Percentiles rank a stretch among this genome's conserved stretches.
phyloP scores from a whole-genome alignment of 768 basidiomycete genomes.

The Agaricus subrufescens region DNA sequence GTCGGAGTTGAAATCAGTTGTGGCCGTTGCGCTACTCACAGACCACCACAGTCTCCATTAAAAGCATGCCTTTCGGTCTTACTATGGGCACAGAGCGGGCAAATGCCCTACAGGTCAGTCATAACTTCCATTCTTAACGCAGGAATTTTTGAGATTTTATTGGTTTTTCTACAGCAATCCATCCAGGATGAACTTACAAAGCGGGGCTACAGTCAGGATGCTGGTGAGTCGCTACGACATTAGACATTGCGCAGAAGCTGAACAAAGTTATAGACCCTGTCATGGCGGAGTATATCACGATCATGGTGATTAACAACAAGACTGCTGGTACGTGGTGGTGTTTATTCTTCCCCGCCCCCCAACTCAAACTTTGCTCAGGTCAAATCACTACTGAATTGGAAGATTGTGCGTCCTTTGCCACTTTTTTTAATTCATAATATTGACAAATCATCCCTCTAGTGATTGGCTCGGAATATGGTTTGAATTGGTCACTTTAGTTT shows the following conservation, averaged over 20 bases:
- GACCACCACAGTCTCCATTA: slow-evolving; percentile 20
- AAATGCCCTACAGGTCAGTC: slow-evolving; percentile 57
- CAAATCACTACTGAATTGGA: slow-evolving; percentile 88
- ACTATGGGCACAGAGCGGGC: slow-evolving; percentile 80
- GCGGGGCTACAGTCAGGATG: slow-evolving; percentile 69
- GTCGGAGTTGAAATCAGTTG: slow-evolving; percentile 13
- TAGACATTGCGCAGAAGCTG: slow-evolving; percentile 12
- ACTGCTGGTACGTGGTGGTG: slow-evolving; percentile 49
- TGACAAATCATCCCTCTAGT: slow-evolving; percentile 12
- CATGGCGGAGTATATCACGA: slow-evolving; percentile 93
- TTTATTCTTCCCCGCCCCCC: slow-evolving; percentile 11
- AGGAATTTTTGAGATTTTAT: slow-evolving; percentile 5
- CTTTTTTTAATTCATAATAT: slow-evolving; percentile 2
- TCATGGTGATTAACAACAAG: slow-evolving; percentile 94
- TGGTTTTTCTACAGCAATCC: slow-evolving; percentile 45
- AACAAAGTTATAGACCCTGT: slow-evolving; percentile 56
- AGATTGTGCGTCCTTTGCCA: slow-evolving; percentile 49
- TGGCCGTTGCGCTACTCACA: slow-evolving; percentile 10
- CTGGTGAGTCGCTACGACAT: slow-evolving; percentile 44
- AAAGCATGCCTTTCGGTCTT: slow-evolving; percentile 67
- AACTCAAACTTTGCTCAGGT: slow-evolving; percentile 33
- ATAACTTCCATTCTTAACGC: not conserved
- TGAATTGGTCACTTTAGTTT: slow-evolving; percentile 17
- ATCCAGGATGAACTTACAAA: slow-evolving; percentile 79
- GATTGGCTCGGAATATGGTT: slow-evolving; percentile 56